Base-by-base conservation (phyloP, 192 early-diverging fungal species). In the Coemansia sp. region DNA sequence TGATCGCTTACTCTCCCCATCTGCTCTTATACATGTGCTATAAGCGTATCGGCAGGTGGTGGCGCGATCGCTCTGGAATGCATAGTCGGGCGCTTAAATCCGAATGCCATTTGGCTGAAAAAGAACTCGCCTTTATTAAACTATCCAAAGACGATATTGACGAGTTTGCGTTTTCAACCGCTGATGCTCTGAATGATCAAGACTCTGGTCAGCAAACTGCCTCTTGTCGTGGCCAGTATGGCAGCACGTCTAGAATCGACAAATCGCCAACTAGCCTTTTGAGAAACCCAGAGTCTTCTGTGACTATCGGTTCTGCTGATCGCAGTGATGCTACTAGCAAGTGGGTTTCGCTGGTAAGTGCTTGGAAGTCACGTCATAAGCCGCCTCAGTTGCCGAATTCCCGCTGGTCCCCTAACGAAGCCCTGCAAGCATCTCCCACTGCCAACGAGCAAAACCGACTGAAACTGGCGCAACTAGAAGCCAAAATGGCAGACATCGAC, bases 61-160 rank as follows among this genome's bases (percentile, higher is more conserved):
- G 61, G 68, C 57, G 47, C 18, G 53, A 54, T 3, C 55, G 44
- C 31, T 70, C 68, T 7, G 68, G 68, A 7, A 53, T 51, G 52
- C 61, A 64, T 15, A 49, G 31, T 7, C 50, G 50, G 12, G 61
- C 61, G 1, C 18, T 70, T 39, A 47, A 61, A 1, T 49, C 61
- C 11, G 68, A 70, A 14, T 70, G 68, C 46, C 44, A 47, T 21
- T 45, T 59, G 53, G 60, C 68, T 1, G 68, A 70, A 21, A 63
- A 64, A 18, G 68, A 70, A 23, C 53, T 70, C 46, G 62, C 57
- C 5, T 31, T 58, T 2, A 63, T 70, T 3, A 63, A 64, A 21
- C 50, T 60, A 7, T 36, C 14, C 31, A 63, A 59, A 30, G 20
- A 43, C 16, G 61, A 63, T 12, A 63, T 63, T n/a, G 55, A 60